phyloP scores from a whole-genome alignment of 2,329 filamentous ascomycete species.

The Sporothrix curviconia region DNA sequence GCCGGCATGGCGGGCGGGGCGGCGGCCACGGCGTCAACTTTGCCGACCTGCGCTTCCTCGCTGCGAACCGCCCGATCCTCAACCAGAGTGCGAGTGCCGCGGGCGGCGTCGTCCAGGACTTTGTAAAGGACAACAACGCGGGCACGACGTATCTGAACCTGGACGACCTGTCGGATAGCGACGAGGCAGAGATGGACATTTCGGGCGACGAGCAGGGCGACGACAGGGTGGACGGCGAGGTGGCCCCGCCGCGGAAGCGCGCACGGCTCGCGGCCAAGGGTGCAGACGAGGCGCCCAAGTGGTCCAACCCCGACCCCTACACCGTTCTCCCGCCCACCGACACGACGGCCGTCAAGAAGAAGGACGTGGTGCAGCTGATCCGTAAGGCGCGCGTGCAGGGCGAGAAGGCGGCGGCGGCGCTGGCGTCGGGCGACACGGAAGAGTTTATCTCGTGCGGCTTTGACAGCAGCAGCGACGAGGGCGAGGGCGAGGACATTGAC shows the following conservation, averaged over 20 bases:
- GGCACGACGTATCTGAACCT: conserved; percentile 48
- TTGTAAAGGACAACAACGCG: conserved; percentile 37
- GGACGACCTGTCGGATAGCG: conserved; percentile 56
- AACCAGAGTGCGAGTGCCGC: conserved; percentile 31
- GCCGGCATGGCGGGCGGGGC: conserved; percentile 4
- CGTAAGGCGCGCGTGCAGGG: conserved; percentile 73
- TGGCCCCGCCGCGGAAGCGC: conserved; percentile 17
- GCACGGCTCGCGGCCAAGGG: conserved; percentile 3
- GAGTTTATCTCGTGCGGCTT: conserved; percentile 89
- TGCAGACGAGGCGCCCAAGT: conserved; percentile 52
- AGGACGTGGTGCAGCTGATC: conserved; percentile 84
- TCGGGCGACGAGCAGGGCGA: conserved; percentile 38
- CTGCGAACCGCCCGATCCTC: conserved; percentile 46
- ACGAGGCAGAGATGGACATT: conserved; percentile 59
- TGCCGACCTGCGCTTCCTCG: conserved; percentile 29
- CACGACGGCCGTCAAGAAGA: conserved; percentile 59
- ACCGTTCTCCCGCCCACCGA: conserved; percentile 77
- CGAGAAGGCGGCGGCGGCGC: conserved; percentile 36
- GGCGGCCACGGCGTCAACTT: conserved; percentile 10
- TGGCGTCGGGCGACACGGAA: conserved; percentile 52
- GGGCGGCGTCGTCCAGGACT: conserved; percentile 36
- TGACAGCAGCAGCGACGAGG: conserved; percentile 44
- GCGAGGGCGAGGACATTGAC: conserved; percentile 9
- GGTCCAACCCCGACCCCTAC: conserved; percentile 96
- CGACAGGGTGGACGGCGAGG: conserved; percentile 31